These are phyloP conservation scores for Phytophthora idaei DNA, from an alignment of 352 stramenopile genomes.

Conservation along the genomic window DNA sequence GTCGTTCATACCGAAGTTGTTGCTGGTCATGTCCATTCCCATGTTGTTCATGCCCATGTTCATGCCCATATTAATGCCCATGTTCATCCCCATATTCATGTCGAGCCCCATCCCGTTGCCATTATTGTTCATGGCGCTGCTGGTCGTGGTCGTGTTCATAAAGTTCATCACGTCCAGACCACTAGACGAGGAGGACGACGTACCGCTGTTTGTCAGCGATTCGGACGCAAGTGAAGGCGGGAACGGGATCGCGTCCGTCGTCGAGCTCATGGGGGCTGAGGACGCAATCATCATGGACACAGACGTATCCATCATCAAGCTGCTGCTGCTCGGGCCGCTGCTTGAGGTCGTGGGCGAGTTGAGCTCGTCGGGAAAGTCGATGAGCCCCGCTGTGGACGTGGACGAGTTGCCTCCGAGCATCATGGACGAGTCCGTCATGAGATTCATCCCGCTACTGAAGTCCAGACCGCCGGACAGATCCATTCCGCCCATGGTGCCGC, in stretches of 20 bases:
- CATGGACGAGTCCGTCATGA: constrained; percentile 67
- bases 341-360: constrained; percentile 60
- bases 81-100: constrained; percentile 59
- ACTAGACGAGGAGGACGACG: constrained; percentile 52
- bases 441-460: constrained; percentile 68
- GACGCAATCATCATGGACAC: constrained; percentile 35
- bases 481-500: constrained; percentile 44
- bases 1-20: constrained; percentile 58
- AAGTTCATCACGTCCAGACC: constrained; percentile 46
- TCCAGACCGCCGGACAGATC: constrained; percentile 58
- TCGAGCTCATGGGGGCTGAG: constrained; percentile 38
- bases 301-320: constrained; percentile 36
- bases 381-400: constrained; percentile 54
- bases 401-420: constrained; percentile 37
- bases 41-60: constrained; percentile 63
- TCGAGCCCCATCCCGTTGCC: constrained; percentile 35
- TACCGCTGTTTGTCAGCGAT: constrained; percentile 34
- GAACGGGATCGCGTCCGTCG: constrained; percentile 75
- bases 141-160: constrained; percentile 41
- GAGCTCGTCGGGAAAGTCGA: constrained; percentile 88
- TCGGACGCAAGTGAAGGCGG: constrained; percentile 74
- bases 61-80: constrained; percentile 61
- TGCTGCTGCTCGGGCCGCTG: constrained; percentile 21
- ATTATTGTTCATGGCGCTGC: constrained; percentile 31
- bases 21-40: constrained; percentile 67